Evolutionary conservation across 345 rosid species (phyloP), one percentile per base, ranked within the genome.

Genomic region (Trapa incisa): DNA sequence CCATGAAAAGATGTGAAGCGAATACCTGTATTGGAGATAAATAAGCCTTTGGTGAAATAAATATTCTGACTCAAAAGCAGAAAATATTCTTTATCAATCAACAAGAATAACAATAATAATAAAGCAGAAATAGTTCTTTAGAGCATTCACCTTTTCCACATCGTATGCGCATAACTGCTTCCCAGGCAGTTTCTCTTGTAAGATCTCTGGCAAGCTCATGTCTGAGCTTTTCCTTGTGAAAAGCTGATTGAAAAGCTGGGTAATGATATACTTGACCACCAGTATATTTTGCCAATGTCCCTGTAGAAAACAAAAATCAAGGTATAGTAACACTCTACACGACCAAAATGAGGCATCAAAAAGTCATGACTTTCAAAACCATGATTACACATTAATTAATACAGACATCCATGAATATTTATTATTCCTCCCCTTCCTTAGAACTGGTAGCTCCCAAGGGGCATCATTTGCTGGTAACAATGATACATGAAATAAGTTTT

Each of bases 131-230:
- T 8, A 3, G 43, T 41, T 41, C 43, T 41, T 41, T 41, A 41
- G 43, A 41, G 60, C 14, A 56, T 75, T 58, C 47, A 91, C 99
- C 98, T 87, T 95, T 95, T 82, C 99, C 99, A 77, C 98, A 95
- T 91, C 99, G 84, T 77, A 95, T 71, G 56, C 99, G 89, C 99
- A 95, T 86, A 60, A 91, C 99, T n/a, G 98, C 84, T 82, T 95
- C 99, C 99, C 99, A 95, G 50, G 96, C 98, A 75, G 99, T 95
- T 85, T 95, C 99, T 78, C 98, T 85, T 0, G 89, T 95, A 68
- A 95, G 96, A 81, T 95, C 99, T 81, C 98, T 85, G 67, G 88
- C 78, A 67, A 95, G 75, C 79, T 95, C 99, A 72, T 86, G 86
- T 68, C 89, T 89, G 83, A 91, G 74, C 82, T 82, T 95, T 75